phyloP scores from a whole-genome alignment of 768 basidiomycete genomes.

The Boletus edulis region DNA sequence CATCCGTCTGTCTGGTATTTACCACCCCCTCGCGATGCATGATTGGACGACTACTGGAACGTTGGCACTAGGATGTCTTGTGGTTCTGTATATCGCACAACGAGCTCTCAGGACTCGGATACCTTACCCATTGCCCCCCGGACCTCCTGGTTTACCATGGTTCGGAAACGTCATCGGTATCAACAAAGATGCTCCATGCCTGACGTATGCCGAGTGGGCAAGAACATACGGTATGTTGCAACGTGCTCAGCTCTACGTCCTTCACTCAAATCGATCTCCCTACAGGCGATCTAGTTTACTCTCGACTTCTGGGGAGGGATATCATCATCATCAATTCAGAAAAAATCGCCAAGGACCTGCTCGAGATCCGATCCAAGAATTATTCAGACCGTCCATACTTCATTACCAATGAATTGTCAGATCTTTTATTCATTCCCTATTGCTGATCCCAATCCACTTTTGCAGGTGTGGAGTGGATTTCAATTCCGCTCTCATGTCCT shows the following conservation, averaged over 20 bases:
- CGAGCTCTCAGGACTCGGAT: background rate
- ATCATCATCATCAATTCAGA: background rate
- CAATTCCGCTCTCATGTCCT: background rate
- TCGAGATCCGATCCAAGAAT: background rate
- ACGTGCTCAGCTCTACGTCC: background rate
- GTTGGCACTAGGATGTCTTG: background rate
- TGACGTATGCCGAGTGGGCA: background rate
- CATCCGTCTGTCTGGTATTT: too few species aligned
- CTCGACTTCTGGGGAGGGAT: background rate
- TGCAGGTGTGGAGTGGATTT: background rate
- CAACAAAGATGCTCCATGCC: background rate
- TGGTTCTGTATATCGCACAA: background rate
- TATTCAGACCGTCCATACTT: background rate
- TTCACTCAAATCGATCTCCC: too few species aligned
- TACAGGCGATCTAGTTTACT: background rate
- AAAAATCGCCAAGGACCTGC: background rate
- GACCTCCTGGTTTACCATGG: background rate
- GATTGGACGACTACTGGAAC: background rate
- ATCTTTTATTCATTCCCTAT: too few species aligned
- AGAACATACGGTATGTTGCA: background rate
- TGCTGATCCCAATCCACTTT: too few species aligned
- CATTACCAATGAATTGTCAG: background rate
- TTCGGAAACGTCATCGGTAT: background rate
- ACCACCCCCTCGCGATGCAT: background rate
- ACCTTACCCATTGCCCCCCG: background rate